These are phyloP conservation scores for Ganoderma lingzhi DNA, from an alignment of 1,284 basidiomycete species.

Conservation along the genomic window DNA sequence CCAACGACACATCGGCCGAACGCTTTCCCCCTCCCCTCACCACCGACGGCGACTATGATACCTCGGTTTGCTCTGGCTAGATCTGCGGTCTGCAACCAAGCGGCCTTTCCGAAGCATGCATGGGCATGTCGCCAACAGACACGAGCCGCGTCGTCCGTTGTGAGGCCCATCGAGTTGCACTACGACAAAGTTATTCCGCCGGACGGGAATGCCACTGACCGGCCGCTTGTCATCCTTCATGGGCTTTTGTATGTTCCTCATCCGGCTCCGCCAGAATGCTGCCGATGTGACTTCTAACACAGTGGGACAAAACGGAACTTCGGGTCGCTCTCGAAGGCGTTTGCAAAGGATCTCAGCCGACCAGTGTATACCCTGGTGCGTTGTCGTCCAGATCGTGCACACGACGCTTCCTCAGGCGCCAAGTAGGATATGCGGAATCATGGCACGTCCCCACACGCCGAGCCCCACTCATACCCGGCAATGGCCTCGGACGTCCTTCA, in stretches of 20 bases:
- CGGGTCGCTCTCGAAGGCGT: constrained; percentile 73
- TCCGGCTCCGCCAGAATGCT: background rate
- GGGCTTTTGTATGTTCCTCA: constrained; percentile 64
- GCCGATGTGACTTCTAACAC: background rate
- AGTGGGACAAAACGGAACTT: constrained; percentile 88
- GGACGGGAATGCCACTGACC: constrained; percentile 48
- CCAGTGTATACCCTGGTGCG: constrained; percentile 80
- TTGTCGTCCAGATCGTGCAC: constrained; percentile 37
- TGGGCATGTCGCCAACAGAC: background rate
- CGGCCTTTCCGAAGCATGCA: background rate
- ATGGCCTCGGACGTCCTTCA: constrained; percentile 79
- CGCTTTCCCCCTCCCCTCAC: background rate
- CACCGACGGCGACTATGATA: background rate
- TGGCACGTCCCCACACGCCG: constrained; percentile 77
- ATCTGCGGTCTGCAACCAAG: background rate
- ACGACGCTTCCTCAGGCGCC: background rate
- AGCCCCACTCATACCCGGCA: constrained; percentile 72
- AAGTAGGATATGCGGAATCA: constrained; percentile 85
- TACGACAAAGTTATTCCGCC: constrained; percentile 53
- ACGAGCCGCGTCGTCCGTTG: constrained; percentile 20
- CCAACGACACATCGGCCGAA: background rate
- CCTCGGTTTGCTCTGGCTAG: background rate
- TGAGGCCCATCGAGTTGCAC: constrained; percentile 48
- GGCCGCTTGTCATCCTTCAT: constrained; percentile 69
- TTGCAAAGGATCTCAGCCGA: constrained; percentile 61